Evolutionary conservation across 768 basidiomycete genomes (phyloP).

Genomic region (Rhodosporidiobolus odoratus): DNA sequence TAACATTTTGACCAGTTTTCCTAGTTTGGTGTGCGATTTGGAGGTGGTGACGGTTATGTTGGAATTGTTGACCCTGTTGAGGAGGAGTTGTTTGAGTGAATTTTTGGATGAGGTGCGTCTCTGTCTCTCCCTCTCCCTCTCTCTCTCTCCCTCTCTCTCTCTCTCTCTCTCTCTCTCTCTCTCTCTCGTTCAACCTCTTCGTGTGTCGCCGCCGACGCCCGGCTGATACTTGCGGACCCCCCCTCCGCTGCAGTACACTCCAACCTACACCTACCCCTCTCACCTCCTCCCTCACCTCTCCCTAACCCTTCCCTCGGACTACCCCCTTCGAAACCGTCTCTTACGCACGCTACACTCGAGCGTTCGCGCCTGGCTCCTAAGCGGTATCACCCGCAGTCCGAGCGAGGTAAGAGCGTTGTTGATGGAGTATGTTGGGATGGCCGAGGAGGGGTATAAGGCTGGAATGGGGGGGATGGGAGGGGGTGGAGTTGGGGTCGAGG

Average conservation of each 20-base stretch:
- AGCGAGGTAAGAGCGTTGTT: conserved; percentile 86
- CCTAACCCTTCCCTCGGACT: conserved; percentile 78
- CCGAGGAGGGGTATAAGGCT: conserved; percentile 3
- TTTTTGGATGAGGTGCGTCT: conserved; percentile 73
- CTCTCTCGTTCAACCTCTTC: no score
- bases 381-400: conserved; percentile 80
- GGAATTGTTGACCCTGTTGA: conserved; percentile 81
- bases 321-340: conserved; percentile 76
- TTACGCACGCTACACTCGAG: conserved; percentile 66
- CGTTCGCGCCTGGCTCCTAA: conserved; percentile 75
- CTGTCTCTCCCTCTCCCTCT: not conserved
- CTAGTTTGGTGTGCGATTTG: conserved; percentile 87
- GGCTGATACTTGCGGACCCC: no score
- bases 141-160: not conserved
- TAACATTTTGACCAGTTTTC: conserved; percentile 80
- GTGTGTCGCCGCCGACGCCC: no score
- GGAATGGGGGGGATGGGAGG: conserved; percentile 56
- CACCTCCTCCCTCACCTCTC: conserved; percentile 67
- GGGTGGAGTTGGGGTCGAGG: no score
- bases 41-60: conserved; percentile 80
- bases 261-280: conserved; percentile 74
- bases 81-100: conserved; percentile 83
- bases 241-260: conserved; percentile 85
- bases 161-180: no score
- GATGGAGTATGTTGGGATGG: conserved; percentile 78